Base-by-base conservation (phyloP, 257 asterid genomes). In the Solanum pinnatisectum region DNA sequence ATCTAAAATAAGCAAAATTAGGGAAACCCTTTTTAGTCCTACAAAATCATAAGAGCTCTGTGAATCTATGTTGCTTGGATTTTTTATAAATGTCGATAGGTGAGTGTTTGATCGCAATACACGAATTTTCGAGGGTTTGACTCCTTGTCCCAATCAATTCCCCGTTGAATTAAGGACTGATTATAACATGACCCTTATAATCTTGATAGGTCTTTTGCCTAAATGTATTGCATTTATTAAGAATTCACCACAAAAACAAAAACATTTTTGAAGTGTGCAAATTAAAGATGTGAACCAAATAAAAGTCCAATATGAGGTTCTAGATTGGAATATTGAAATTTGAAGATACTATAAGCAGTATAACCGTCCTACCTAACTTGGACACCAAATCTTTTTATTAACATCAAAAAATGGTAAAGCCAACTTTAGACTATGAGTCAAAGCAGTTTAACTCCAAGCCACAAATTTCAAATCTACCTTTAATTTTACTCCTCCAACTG, bases 361-460 rank as follows among this genome's bases (percentile, higher is more conserved):
- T 11, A 84, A 30, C 89, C 5, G 32, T 65, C n/a, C 70, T 87
- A 89, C 90, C 91, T 59, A 91, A 90, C 86, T 68, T 59, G 71
- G 49, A 89, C 44, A 20, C 18, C 46, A 25, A 15, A 85, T 83
- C 30, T 63, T 88, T 42, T 87, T 77, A 73, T 89, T 71, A 85
- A 60, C 88, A 85, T 85, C 86, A 88, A 40, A 79, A 88, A 88
- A 18, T 36, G 60, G 77, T 8, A 44, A 77, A 30, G 35, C 42
- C 70, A 25, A 22, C 42, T 30, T 32, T 83, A 25, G 49, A 85
- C 88, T 7, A 87, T 86, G 90, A 78, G 97, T 91, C 87, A 90
- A 89, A 90, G 95, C 90, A 5, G 98, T 92, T 95, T 92, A 95
- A 70, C 98, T 94, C 93, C 97, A 90, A 25, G 87, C 35, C 85